Evolutionary conservation across 352 stramenopile species (phyloP), one percentile per base, ranked within the genome.

Genomic region (Phytophthora aleatoria): DNA sequence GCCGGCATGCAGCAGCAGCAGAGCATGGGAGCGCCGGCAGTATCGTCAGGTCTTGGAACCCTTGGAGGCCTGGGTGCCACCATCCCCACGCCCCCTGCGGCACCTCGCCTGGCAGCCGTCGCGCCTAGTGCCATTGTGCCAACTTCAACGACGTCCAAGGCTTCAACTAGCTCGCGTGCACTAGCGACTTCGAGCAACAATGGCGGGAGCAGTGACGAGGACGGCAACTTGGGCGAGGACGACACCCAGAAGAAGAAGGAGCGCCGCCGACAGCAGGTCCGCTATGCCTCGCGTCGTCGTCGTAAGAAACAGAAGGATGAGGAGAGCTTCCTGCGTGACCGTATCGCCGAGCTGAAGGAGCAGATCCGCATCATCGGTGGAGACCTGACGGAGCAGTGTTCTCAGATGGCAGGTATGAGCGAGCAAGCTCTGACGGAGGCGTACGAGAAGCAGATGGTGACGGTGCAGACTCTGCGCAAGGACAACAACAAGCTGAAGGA

Each of bases 401-500:
- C 81, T 59, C 81, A 91, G 68, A 90, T 92, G 81, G 81, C 84
- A 10, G 79, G 81, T 43, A 92, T 92, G 83, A 92, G 82, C 45
- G 81, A 92, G 63, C 81, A 92, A 57, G 83, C 83, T 45, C 70
- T 92, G 52, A 89, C 83, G 7, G 81, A 91, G 61, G 81, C 83
- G 47, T 91, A 91, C 69, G 76, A 92, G 69, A 91, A 94, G 76
- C 83, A 94, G 66, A 89, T 92, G 80, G 58, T 80, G 64, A 90
- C 83, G 28, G 83, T 94, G 11, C 83, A 92, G 71, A 90, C 76
- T 13, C 69, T 94, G 50, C 81, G 83, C 64, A 86, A 88, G 62
- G 84, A 94, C 72, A 92, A 94, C 78, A 89, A 92, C 67, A 87
- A 90, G 71, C 69, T 91, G 42, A 92, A 92, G 70, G 83, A 90